Conservation (phyloP, 768 basidiomycete species). For the Xerocomus brunneocitrinus region DNA sequence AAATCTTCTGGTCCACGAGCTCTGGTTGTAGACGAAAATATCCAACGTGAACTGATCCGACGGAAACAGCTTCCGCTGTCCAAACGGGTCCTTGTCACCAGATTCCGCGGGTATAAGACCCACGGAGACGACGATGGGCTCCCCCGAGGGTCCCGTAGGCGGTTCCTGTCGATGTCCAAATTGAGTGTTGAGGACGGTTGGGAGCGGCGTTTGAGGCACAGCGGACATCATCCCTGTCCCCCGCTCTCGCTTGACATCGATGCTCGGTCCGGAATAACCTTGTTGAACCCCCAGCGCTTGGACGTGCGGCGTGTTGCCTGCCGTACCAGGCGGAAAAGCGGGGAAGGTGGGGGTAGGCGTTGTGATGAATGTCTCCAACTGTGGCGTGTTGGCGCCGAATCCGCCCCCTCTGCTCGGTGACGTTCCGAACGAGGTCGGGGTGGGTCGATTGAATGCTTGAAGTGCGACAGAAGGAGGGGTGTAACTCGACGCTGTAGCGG, state of each 20-base stretch:
- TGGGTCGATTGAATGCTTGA: constrained; percentile 27
- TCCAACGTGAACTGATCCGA: constrained; percentile 76
- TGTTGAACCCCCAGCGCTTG: constrained; percentile 49
- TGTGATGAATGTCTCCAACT: constrained; percentile 19
- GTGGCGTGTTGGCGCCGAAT: not conserved
- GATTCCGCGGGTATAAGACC: constrained; percentile 38
- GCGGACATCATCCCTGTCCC: constrained; percentile 32
- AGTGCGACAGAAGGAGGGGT: constrained; percentile 35
- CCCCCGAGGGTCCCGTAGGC: constrained; percentile 30
- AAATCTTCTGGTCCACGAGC: constrained; percentile 68
- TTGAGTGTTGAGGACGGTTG: constrained; percentile 40
- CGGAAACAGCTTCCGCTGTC: constrained; percentile 57
- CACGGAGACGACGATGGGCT: constrained; percentile 68
- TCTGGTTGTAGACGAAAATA: constrained; percentile 84
- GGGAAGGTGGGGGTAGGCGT: constrained; percentile 74
- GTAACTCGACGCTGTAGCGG: constrained; percentile 15
- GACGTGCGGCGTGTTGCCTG: constrained; percentile 50
- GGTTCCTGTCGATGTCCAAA: constrained; percentile 31
- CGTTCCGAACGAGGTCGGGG: constrained; percentile 32
- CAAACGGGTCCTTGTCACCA: constrained; percentile 7
- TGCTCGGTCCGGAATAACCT: constrained; percentile 48
- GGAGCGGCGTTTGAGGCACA: constrained; percentile 53
- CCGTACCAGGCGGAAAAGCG: constrained; percentile 47
- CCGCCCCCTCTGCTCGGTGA: constrained; percentile 19
- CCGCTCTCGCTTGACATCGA: constrained; percentile 66